These are phyloP conservation scores for Teratosphaeria zuluensis DNA, from an alignment of 2,329 filamentous ascomycete genomes.

Conservation along the genomic window DNA sequence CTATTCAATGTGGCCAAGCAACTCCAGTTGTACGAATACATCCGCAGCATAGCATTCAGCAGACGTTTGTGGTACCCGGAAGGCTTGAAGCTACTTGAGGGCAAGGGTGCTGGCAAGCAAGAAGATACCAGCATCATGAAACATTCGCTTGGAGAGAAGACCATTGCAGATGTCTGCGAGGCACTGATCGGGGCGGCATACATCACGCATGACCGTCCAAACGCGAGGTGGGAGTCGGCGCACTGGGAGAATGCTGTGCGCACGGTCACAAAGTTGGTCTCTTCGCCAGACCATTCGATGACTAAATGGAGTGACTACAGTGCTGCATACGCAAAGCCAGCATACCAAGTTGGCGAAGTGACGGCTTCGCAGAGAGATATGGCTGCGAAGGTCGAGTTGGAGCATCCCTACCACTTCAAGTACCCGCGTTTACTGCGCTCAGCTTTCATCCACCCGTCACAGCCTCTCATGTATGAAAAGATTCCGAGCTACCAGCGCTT, in stretches of 20 bases:
- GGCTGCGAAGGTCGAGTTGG: constrained; percentile 51
- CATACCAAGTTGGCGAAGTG: constrained; percentile 55
- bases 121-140: constrained; percentile 36
- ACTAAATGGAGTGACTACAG: constrained; percentile 64
- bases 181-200: constrained; percentile 82
- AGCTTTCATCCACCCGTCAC: constrained; percentile 82
- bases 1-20: constrained; percentile 67
- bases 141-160: constrained; percentile 72
- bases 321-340: constrained; percentile 55
- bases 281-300: constrained; percentile 60
- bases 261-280: constrained; percentile 61
- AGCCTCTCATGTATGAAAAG: constrained; percentile 62
- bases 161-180: constrained; percentile 76
- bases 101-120: constrained; percentile 38
- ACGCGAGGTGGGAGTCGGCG: constrained; percentile 30
- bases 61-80: constrained; percentile 81
- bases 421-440: constrained; percentile 69
- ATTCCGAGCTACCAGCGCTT: constrained; percentile 83
- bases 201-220: constrained; percentile 43
- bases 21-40: constrained; percentile 59
- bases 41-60: constrained; percentile 75
- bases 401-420: constrained; percentile 58
- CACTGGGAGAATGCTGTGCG: constrained; percentile 52
- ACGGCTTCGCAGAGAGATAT: constrained; percentile 62
- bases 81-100: constrained; percentile 60